Percentiles rank a stretch among this genome's conserved stretches.
These are phyloP conservation scores for Fibroporia radiculosa DNA, from an alignment of 768 basidiomycete species.

Conservation along the genomic window DNA sequence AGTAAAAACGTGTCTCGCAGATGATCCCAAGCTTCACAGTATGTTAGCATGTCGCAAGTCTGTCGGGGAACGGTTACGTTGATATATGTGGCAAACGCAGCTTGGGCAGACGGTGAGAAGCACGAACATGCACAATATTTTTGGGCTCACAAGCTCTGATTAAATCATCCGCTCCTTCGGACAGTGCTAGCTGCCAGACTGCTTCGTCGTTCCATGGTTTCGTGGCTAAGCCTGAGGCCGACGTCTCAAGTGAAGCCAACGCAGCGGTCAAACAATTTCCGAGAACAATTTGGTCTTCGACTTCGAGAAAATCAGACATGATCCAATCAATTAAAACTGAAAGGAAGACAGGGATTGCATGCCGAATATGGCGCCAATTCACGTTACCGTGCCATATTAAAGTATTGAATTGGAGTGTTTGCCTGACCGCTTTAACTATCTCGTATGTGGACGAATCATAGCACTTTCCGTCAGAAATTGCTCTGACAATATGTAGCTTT, in stretches of 20 bases:
- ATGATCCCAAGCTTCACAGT: slow-evolving; percentile 47
- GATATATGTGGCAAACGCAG: slow-evolving; percentile 40
- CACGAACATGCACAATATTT: no score
- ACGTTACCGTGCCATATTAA: slow-evolving; percentile 25
- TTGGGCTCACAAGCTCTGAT: slow-evolving; percentile 34
- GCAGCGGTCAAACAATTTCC: slow-evolving; percentile 30
- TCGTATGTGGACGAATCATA: background rate
- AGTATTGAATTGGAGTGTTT: slow-evolving; percentile 24
- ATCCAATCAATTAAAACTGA: slow-evolving; percentile 14
- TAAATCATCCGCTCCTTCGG: slow-evolving; percentile 24
- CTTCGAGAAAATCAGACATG: slow-evolving; percentile 2
- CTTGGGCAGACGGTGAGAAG: slow-evolving; percentile 21
- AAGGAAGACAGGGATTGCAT: slow-evolving; percentile 19
- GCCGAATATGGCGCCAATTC: slow-evolving; percentile 7
- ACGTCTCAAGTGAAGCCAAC: slow-evolving; percentile 21
- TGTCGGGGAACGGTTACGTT: slow-evolving; percentile 16
- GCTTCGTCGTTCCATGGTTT: slow-evolving; percentile 22
- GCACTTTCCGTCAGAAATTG: background rate
- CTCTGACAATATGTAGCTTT: background rate
- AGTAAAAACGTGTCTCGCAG: slow-evolving; percentile 42
- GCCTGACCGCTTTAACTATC: slow-evolving; percentile 2
- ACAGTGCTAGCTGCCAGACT: slow-evolving; percentile 31
- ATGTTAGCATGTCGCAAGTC: slow-evolving; percentile 24
- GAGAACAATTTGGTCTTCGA: slow-evolving; percentile 16
- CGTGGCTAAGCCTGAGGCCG: background rate